Base-by-base conservation (phyloP, 495 filamentous ascomycete species). In the Ascodesmis nigricans region DNA sequence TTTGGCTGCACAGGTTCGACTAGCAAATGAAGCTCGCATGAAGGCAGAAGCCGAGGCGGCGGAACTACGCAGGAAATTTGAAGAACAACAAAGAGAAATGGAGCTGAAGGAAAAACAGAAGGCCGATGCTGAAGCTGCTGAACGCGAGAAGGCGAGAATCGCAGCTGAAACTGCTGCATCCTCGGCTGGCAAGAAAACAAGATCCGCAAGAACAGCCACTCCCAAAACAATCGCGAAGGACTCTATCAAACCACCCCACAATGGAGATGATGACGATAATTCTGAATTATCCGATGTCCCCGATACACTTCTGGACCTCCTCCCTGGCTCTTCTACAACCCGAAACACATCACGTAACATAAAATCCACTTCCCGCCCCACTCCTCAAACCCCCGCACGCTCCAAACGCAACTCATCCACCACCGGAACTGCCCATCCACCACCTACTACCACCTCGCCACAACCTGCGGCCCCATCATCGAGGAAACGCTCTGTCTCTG, bases 101-200 rank as follows among this genome's bases (percentile, higher is more conserved):
- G 19, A n/a, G 35, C 33, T 17, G 36, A 38, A 7, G 45, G 50
- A 41, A 40, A 42, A 27, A 38, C 41, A 35, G 38, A 41, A 44
- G 39, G 39, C 53, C 37, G 47, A 60, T 49, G 35, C 43, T 50
- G 46, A 59, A 52, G 23, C 17, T 44, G 9, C 33, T 19, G 35
- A 29, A 29, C 29, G 28, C 0, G 31, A 29, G 10, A 49, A 31
- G 21, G 41, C 59, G 17, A 63, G 62, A 40, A 67, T 63, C 1
- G 66, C 66, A 0, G 58, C 60, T 18, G 61, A 60, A n/a, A 59
- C 61, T 7, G 54, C 63, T n/a, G 58, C 58, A 6, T 56, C 61
- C 13, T 58, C 59, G 4, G 52, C 58, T 11, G 61, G 60, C 18
- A 63, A 34, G 38, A 24, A 36, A 41, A 14, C 37, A 15, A 5